A percentile compares a stretch with the other conserved stretches of the same genome.
These are phyloP conservation scores for Saccharum hybrid DNA, from an alignment of 202 grass and related monocot species.

Conservation along the genomic window DNA sequence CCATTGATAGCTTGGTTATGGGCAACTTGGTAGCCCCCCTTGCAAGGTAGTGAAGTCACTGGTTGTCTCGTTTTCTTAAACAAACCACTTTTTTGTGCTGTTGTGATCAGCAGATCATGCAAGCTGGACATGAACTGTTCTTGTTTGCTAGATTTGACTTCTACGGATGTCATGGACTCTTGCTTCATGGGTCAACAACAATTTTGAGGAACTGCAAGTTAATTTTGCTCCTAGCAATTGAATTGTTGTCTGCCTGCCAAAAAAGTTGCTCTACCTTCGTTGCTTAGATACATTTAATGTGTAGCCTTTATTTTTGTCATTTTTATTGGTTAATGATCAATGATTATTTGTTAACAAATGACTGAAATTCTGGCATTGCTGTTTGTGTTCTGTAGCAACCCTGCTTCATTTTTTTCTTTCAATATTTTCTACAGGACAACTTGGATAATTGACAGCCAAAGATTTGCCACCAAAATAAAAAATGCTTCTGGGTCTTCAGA, in stretches of 20 bases:
- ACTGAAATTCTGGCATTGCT: constrained; percentile 15
- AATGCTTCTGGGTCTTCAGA: too few species aligned
- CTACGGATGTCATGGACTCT: background rate
- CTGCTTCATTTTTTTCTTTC: constrained; percentile 31
- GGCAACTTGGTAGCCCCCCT: background rate
- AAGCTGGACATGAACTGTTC: constrained; percentile 3
- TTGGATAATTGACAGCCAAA: background rate
- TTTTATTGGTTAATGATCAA: constrained; percentile 28
- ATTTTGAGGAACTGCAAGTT: too few species aligned
- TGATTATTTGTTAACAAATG: background rate
- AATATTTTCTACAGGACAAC: constrained; percentile 71
- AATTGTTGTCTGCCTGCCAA: too few species aligned
- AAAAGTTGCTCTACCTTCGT: background rate
- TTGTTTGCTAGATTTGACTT: background rate
- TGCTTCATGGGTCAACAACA: constrained; percentile 5
- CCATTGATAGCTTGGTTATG: background rate
- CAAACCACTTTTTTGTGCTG: background rate
- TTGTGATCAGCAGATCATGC: background rate
- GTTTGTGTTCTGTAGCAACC: constrained; percentile 5
- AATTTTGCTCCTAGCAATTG: too few species aligned
- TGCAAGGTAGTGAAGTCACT: background rate
- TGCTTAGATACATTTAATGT: constrained; percentile 11
- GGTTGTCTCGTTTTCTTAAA: background rate
- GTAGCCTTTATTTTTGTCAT: background rate
- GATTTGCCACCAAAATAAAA: too few species aligned